Evolutionary conservation across 345 rosid genomes (phyloP).

Genomic region (Gossypium anomalum): DNA sequence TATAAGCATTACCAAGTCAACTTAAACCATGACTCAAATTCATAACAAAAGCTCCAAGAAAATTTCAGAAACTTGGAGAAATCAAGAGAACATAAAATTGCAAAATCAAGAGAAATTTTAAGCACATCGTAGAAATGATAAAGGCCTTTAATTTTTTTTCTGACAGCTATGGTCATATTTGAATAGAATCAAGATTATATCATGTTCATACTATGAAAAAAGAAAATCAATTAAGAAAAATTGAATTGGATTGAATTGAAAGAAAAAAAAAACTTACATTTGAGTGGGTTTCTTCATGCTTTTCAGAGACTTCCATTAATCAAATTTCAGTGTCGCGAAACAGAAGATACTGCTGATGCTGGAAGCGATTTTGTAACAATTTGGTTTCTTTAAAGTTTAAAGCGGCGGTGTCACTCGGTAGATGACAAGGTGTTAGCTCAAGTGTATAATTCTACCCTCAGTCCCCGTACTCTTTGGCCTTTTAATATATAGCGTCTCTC

Average conservation of each 20-base stretch:
- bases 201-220: not conserved
- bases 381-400: not conserved
- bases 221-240: not conserved
- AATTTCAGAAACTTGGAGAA: not conserved
- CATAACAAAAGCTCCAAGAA: not conserved
- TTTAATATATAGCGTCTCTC: no score
- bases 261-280: not conserved
- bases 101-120: not conserved
- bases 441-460: no score
- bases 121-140: not conserved
- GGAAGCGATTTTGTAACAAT: not conserved
- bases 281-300: conserved; percentile 3
- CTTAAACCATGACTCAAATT: not conserved
- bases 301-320: not conserved
- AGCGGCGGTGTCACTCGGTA: not conserved
- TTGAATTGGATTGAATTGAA: not conserved
- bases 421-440: not conserved
- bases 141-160: not conserved
- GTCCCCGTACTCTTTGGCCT: no score
- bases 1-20: not conserved
- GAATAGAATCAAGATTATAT: not conserved
- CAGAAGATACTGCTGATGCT: not conserved
- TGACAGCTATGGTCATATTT: not conserved
- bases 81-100: not conserved
- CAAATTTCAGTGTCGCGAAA: not conserved